These are phyloP conservation scores for Centella asiatica DNA, from an alignment of 129 eudicot genomes.

Conservation along the genomic window DNA sequence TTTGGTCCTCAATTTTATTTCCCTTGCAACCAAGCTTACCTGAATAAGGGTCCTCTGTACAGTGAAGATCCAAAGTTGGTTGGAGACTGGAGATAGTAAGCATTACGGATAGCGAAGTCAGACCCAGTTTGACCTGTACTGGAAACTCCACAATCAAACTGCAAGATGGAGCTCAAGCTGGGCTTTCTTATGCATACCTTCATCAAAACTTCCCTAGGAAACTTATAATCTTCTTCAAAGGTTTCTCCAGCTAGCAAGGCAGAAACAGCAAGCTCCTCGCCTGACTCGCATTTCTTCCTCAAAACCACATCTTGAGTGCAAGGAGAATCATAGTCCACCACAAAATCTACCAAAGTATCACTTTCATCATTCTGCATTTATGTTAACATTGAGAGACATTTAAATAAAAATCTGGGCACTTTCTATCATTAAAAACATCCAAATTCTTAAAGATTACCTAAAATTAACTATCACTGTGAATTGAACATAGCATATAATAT, in stretches of 20 bases:
- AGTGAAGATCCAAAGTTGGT: slow-evolving; percentile 32
- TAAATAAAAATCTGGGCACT: not conserved
- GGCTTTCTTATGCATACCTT: slow-evolving; percentile 74
- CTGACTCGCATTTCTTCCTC: slow-evolving; percentile 54
- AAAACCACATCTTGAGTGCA: slow-evolving; percentile 51
- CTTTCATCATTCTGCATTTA: slow-evolving; percentile 36
- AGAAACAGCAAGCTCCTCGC: slow-evolving; percentile 86
- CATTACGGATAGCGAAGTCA: slow-evolving; percentile 39
- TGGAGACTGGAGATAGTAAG: slow-evolving; percentile 40
- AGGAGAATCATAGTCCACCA: slow-evolving; percentile 60
- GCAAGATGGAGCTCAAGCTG: slow-evolving; percentile 61
- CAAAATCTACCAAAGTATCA: slow-evolving; percentile 59
- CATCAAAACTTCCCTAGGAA: slow-evolving; percentile 53
- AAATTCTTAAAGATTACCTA: too few species aligned
- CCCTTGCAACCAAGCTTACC: slow-evolving; percentile 30
- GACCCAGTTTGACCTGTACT: slow-evolving; percentile 31
- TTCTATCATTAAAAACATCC: too few species aligned
- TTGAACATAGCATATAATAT: too few species aligned
- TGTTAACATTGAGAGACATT: not conserved
- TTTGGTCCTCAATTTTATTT: too few species aligned
- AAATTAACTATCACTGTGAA: too few species aligned
- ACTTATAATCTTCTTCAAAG: slow-evolving; percentile 27
- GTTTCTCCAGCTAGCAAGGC: slow-evolving; percentile 62
- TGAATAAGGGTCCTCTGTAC: slow-evolving; percentile 60
- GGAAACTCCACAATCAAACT: slow-evolving; percentile 64